Percentiles rank a stretch among this genome's conserved stretches.
Evolutionary conservation across 805 yeast genomes (phyloP).

Genomic region (Starmerella apis): DNA sequence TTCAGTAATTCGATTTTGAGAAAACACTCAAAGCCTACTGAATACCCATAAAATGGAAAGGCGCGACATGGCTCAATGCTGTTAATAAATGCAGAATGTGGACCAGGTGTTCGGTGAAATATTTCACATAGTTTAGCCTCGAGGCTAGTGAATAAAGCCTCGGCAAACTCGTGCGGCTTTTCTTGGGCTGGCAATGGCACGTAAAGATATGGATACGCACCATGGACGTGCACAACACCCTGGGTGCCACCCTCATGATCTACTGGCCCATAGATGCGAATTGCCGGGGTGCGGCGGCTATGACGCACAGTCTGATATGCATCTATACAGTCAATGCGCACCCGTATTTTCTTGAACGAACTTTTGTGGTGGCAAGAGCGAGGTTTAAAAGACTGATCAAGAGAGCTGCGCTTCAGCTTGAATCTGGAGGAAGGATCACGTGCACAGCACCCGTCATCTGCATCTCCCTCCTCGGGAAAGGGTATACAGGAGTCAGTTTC

Average conservation of each 20-base stretch:
- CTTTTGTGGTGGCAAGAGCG: no score
- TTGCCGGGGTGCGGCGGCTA: constrained; percentile 47
- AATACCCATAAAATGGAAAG: constrained; percentile 75
- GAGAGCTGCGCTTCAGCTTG: no score
- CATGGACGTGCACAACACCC: constrained; percentile 65
- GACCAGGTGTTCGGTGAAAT: constrained; percentile 19
- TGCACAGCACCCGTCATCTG: no score
- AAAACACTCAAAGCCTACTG: constrained; percentile 50
- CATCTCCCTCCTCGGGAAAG: no score
- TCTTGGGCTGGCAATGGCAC: constrained; percentile 33
- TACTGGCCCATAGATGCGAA: constrained; percentile 66
- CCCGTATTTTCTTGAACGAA: constrained; percentile 22
- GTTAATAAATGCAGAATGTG: constrained; percentile 27
- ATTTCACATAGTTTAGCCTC: constrained; percentile 27
- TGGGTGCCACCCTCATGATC: constrained; percentile 44
- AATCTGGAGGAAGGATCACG: no score
- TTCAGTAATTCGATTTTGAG: constrained; percentile 59
- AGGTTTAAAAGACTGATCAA: no score
- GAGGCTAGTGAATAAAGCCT: constrained; percentile 21
- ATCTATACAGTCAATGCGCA: constrained; percentile 29
- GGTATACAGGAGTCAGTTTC: not conserved
- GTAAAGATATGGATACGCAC: constrained; percentile 71
- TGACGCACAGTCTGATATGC: constrained; percentile 25
- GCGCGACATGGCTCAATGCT: constrained; percentile 49
- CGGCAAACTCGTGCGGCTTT: constrained; percentile 15